These are phyloP conservation scores for Sporothrix curviconia DNA, from an alignment of 2,329 filamentous ascomycete species.

Conservation along the genomic window DNA sequence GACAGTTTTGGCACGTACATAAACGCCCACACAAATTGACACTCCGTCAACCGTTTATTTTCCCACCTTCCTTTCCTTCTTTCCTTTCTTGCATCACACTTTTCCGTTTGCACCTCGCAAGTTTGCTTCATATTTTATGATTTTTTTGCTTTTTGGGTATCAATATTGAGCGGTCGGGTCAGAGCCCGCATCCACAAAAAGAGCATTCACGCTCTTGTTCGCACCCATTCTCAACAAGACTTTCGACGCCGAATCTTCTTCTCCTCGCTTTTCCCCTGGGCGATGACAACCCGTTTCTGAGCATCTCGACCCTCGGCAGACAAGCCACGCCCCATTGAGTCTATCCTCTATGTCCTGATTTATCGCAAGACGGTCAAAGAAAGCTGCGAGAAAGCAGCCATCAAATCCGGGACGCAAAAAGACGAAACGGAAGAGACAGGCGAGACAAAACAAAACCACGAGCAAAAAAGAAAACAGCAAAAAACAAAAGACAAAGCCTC, in stretches of 20 bases:
- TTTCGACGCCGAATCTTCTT: background rate
- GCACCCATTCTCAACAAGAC: conserved; percentile 2
- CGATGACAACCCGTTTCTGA: background rate
- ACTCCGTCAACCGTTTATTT: background rate
- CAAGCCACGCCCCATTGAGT: background rate
- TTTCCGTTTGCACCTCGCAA: no score
- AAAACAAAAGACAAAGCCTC: conserved; percentile 1
- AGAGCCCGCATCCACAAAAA: background rate
- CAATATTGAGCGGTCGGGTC: background rate
- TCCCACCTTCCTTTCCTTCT: background rate
- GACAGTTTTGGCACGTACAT: background rate
- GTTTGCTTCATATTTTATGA: conserved; percentile 6
- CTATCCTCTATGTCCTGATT: conserved; percentile 14
- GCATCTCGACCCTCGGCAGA: background rate
- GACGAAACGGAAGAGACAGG: background rate
- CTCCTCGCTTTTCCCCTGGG: background rate
- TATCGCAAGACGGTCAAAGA: conserved; percentile 7
- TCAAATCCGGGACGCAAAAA: background rate
- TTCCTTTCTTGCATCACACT: no score
- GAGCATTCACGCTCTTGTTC: conserved; percentile 4
- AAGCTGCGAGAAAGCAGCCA: background rate
- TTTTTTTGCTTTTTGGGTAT: conserved; percentile 13
- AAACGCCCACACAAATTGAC: background rate
- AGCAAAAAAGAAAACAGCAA: background rate
- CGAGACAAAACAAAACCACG: background rate